Base-by-base conservation (phyloP, 2,329 filamentous ascomycete species). In the Exophiala mesophila region DNA sequence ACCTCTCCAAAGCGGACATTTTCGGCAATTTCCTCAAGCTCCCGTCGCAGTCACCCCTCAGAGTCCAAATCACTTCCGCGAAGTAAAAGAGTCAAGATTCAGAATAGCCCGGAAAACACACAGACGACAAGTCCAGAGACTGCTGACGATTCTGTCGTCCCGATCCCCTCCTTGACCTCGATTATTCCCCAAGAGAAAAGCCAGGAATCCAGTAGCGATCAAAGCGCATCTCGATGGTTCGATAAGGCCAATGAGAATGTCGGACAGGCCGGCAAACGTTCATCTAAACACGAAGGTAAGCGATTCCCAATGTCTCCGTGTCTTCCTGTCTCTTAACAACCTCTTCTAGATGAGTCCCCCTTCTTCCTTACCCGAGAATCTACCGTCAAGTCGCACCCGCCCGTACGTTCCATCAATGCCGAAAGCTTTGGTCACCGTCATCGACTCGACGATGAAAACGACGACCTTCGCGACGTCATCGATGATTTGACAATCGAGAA, bases 401-500 rank as follows among this genome's bases (percentile, higher is more conserved):
- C 49, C 36, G 33, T 52, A 12, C 45, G 45, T 33, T 50, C 51
- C 20, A 46, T 52, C 19, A 19, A 55, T 44, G 46, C 50, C 39
- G 37, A 56, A 50, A 45, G 30, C 45, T 55, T 49, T 50, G 49
- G 45, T 38, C 54, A 55, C 10, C 52, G 45, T 13, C 29, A 33
- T 46, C 29, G 52, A 53, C 50, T 62, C 32, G 69, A 67, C 20
- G 85, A 78, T 57, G 82, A 80, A 37, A 79, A 77, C 19, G 85
- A 85, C 43, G 86, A 89, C 42, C 89, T 80, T 47, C 74, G 87
- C 34, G 83, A 83, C 52, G 85, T 94, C 12, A 94, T 94, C 35
- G 87, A 94, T 56, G 88, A 94, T 59, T 64, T 94, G 45, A 94
- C 87, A 0, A 70, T 94, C 18, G 83, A 88, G 58, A 94, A 92